phyloP scores from a whole-genome alignment of 805 yeast genomes.

The Saturnispora hagleri region DNA sequence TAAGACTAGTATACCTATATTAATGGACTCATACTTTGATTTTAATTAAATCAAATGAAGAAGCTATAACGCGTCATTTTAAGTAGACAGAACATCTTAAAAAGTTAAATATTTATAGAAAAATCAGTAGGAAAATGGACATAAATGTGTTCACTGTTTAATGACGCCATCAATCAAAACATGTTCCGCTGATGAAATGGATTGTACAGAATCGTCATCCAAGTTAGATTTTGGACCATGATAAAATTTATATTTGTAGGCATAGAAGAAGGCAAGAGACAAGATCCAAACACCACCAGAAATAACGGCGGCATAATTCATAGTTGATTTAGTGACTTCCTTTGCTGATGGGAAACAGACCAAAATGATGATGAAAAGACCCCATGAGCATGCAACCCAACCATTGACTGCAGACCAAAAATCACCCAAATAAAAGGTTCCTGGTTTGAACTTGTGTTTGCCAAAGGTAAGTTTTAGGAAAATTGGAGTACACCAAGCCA shows the following conservation, averaged over 20 bases:
- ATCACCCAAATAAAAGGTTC: constrained; percentile 55
- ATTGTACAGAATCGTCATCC: constrained; percentile 7
- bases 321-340: constrained; percentile 28
- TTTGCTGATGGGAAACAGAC: constrained; percentile 46
- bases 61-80: neutral
- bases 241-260: constrained; percentile 19
- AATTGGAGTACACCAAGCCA: constrained; percentile 55
- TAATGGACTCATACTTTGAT: neutral
- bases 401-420: constrained; percentile 35
- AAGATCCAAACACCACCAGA: constrained; percentile 26
- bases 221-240: constrained; percentile 23
- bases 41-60: neutral
- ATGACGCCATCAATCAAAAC: neutral
- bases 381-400: constrained; percentile 38
- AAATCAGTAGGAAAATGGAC: neutral
- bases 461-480: constrained; percentile 41
- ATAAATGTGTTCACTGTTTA: neutral
- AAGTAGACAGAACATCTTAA: neutral
- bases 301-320: constrained; percentile 31
- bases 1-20: too few relatives aligned
- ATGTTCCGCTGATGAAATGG: constrained; percentile 9
- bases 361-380: constrained; percentile 41
- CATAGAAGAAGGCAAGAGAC: constrained; percentile 16
- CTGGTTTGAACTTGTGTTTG: constrained; percentile 43
- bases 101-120: neutral